Conservation (phyloP, 106 monocot genomes). For the Dioscorea alata region DNA sequence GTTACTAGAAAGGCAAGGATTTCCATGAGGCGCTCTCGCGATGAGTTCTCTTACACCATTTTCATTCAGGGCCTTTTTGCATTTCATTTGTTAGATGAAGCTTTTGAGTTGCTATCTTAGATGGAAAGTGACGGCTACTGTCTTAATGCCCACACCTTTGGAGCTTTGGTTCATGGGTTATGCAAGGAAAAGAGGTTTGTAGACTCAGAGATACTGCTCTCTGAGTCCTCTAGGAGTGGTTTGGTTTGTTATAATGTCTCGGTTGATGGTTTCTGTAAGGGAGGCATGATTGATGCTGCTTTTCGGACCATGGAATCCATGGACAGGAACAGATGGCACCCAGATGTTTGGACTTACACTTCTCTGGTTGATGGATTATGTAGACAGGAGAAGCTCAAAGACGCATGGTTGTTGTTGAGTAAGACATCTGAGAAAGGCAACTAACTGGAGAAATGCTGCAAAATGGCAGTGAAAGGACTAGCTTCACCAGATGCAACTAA, state of each 20-base stretch:
- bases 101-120: constrained; percentile 5
- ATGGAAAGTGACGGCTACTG: constrained; percentile 15
- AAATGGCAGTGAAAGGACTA: constrained; percentile 86
- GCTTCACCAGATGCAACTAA: constrained; percentile 89
- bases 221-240: constrained; percentile 2
- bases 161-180: constrained; percentile 12
- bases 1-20: constrained; percentile 12
- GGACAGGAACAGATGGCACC: too few relatives aligned
- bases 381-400: too few relatives aligned
- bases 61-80: constrained; percentile 18
- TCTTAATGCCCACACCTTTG: constrained; percentile 13
- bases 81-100: constrained; percentile 9
- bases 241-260: constrained; percentile 18
- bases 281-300: constrained; percentile 9
- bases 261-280: constrained; percentile 18
- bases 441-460: too few relatives aligned
- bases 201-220: constrained; percentile 9
- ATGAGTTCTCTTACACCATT: constrained; percentile 16
- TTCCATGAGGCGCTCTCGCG: constrained; percentile 11
- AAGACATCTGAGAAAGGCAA: too few relatives aligned
- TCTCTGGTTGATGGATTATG: too few relatives aligned
- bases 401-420: too few relatives aligned
- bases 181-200: constrained; percentile 9
- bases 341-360: not conserved
- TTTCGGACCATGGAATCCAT: not conserved